Percentiles rank a stretch among this genome's conserved stretches.
These are phyloP conservation scores for Xylariaceae sp. DNA, from an alignment of 2,329 filamentous ascomycete species.

Conservation along the genomic window DNA sequence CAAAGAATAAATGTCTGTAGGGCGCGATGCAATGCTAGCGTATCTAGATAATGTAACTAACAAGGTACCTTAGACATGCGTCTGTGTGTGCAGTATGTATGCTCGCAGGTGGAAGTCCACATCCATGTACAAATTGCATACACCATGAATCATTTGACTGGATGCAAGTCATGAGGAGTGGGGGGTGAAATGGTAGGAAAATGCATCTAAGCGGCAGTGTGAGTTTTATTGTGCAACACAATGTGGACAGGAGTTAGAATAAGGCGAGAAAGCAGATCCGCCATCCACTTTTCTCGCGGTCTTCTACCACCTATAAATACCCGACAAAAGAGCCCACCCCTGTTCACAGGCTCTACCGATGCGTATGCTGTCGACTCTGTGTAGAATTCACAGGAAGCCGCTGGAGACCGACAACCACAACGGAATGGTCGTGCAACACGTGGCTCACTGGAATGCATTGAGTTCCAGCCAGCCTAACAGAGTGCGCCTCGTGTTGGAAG, in stretches of 20 bases:
- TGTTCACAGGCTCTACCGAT: not conserved
- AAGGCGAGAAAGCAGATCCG: not conserved
- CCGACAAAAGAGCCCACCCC: conserved; percentile 2
- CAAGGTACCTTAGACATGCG: not conserved
- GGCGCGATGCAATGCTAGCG: not conserved
- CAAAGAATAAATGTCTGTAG: conserved; percentile 6
- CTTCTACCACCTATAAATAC: not conserved
- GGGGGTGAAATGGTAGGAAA: not conserved
- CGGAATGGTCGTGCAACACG: conserved; percentile 23
- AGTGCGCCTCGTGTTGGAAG: conserved; percentile 6
- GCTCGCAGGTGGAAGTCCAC: conserved; percentile 1
- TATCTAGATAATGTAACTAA: not conserved
- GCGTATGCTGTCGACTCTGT: conserved; percentile 8
- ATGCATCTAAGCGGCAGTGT: not conserved
- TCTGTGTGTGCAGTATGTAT: not conserved
- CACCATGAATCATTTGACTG: not conserved
- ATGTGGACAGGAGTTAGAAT: not conserved
- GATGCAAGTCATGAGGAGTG: conserved; percentile 3
- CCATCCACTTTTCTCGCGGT: not conserved
- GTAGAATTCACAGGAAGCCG: conserved; percentile 8
- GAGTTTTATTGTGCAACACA: too few relatives aligned
- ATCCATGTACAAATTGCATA: not conserved
- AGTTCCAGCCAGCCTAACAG: conserved; percentile 2
- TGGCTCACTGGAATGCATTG: conserved; percentile 17
- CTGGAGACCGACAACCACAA: conserved; percentile 5